A percentile compares a stretch with the other conserved stretches of the same genome.
phyloP scores from a whole-genome alignment of 106 monocot species.

The Dendrobium catenatum region DNA sequence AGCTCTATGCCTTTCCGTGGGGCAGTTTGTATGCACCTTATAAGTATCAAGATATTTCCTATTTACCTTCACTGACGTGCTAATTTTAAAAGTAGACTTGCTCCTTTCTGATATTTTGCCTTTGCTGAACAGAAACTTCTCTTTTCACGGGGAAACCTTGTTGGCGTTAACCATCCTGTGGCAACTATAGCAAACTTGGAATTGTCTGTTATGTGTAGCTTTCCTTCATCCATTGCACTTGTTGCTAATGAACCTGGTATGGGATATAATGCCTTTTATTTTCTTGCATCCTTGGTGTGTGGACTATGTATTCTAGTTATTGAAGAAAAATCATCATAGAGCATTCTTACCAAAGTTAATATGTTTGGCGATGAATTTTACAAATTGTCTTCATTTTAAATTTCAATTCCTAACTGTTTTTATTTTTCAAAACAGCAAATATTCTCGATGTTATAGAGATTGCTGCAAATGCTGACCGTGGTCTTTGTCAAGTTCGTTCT shows the following conservation, averaged over 20 bases:
- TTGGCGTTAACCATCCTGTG: constrained; percentile 59
- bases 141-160: constrained; percentile 91
- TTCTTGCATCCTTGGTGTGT: not conserved
- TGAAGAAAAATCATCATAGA: not conserved
- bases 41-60: not conserved
- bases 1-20: constrained; percentile 48
- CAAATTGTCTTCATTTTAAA: not conserved
- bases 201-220: constrained; percentile 54
- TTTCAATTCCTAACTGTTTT: not conserved
- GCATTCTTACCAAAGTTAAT: not conserved
- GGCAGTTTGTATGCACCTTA: constrained; percentile 59
- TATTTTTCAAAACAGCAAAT: constrained; percentile 39
- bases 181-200: constrained; percentile 47
- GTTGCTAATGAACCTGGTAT: constrained; percentile 86
- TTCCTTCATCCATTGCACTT: constrained; percentile 68
- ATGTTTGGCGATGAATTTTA: not conserved
- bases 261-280: constrained; percentile 2
- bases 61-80: not conserved
- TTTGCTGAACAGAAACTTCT: constrained; percentile 52
- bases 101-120: not conserved
- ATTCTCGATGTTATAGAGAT: constrained; percentile 52
- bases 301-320: not conserved
- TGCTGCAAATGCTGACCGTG: constrained; percentile 48
- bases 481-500: constrained; percentile 34
- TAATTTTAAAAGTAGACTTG: not conserved